Base-by-base conservation (phyloP, 306 rosid genomes). In the Fragaria ananassa region DNA sequence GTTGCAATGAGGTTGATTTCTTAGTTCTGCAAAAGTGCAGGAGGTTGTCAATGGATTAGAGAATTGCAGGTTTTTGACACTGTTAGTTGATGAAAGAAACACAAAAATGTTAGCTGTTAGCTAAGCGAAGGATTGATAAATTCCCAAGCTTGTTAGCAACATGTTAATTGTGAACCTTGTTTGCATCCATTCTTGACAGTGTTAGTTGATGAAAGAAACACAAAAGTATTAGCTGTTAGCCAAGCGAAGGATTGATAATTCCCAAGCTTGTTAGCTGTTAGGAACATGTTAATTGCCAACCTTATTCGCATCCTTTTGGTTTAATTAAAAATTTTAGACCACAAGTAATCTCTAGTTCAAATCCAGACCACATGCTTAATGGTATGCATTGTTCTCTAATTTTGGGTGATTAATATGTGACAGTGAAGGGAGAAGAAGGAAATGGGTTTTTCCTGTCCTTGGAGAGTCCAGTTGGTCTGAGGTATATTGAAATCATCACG, bases 391-490 rank as follows among this genome's bases (percentile, higher is more conserved):
- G 37, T 74, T 66, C 68, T 34, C 72, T 85, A 76, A 86, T 76
- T 80, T 74, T 72, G 68, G 68, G 49, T 82, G 37, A 45, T 67
- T 78, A 74, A 76, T 79, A 62, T 66, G 42, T 80, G 88, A 83
- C 89, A 94, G 98, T 87, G 97, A 94, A 88, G 98, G 96, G 87
- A 92, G 93, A 83, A 87, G 97, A 81, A 90, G 97, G 81, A 87
- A 87, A 80, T 92, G 98, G 98, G 85, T 88, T 63, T 94, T 94
- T 80, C 97, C 98, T 69, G 82, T 87, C 37, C 89, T 94, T n/a
- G 81, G 84, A 50, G 90, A 80, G 67, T 74, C 85, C 80, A 68
- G 21, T 68, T 42, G 65, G 66, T 76, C 75, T 57, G 76, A 91
- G 98, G 97, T 91, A 86, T 68, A 75, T 63, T 51, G 76, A 51